Evolutionary conservation across 129 eudicot genomes (phyloP), one percentile per base, ranked within the genome.

Genomic region (Saussurea involucrata): DNA sequence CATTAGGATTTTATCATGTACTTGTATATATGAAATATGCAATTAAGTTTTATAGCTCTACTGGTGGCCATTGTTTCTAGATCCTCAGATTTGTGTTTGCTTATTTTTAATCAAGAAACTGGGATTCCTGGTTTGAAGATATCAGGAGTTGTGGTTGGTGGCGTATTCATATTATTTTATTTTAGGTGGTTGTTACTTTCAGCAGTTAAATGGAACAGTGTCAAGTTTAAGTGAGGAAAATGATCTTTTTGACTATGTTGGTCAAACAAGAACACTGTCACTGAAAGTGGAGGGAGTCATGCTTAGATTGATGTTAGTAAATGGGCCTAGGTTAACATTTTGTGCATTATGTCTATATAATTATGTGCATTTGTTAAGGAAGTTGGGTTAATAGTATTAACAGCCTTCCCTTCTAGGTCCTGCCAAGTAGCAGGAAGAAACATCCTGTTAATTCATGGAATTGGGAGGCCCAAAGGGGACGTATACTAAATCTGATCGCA

Each of bases 391-490:
- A 71, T 29, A 40, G 36, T 37, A 74, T 67, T 74, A 37, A 36
- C 64, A 28, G 5, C 1, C 68, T 68, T 57, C 29, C 0, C 37
- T 63, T 68, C 36, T 73, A 95, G 98, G 93, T 49, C 29, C 77
- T 24, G 60, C 89, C 86, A 58, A 85, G 83, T 86, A 83, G 83
- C 71, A 81, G 89, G 85, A 95, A 90, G 86, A 95, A 91, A 82
- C 84, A 64, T 36, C 84, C 82, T 27, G 81, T 79, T 66, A 90
- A 81, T 82, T 82, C 94, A 73, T 95, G 98, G 98, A 95, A 89
- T 28, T 91, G 98, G 98, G 97, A 89, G 67, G 78, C 83, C 22
- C 98, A 91, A 73, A 82, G 98, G 79, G 91, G 91, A 9, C 85
- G 97, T 58, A 89, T 95, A 76, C 77, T 95, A 67, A 89, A 53